phyloP scores from a whole-genome alignment of 2,329 filamentous ascomycete species.

The Colletotrichum scovillei region DNA sequence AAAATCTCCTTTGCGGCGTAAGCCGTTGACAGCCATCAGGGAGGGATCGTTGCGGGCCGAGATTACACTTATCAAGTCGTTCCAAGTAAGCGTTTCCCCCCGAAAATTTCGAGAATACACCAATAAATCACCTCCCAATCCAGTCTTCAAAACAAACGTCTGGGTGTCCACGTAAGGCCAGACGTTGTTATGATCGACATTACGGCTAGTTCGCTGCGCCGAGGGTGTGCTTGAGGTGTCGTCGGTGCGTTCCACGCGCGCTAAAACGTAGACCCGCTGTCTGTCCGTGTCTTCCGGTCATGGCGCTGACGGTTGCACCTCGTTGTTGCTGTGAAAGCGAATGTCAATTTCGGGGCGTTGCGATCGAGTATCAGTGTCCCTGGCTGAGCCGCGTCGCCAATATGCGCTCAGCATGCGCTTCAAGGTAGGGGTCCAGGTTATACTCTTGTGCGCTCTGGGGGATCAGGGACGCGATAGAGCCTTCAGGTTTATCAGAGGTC shows the following conservation, averaged over 20 bases:
- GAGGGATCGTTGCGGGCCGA: neutral
- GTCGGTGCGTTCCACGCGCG: constrained; percentile 6
- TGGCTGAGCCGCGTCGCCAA: neutral
- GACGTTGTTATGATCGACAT: neutral
- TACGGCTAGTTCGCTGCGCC: neutral
- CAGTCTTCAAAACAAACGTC: neutral
- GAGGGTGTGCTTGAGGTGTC: neutral
- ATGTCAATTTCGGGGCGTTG: neutral
- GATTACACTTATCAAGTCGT: neutral
- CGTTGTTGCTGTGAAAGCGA: neutral
- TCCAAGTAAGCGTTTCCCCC: neutral
- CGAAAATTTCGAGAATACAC: no score
- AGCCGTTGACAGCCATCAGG: neutral
- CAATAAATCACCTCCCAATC: neutral
- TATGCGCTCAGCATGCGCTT: neutral
- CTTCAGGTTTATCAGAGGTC: neutral
- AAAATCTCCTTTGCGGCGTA: neutral
- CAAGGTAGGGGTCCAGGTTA: constrained; percentile 1
- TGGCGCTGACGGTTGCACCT: neutral
- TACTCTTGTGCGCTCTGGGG: neutral
- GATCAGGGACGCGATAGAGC: neutral
- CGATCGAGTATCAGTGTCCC: no score
- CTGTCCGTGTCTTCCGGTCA: constrained; percentile 24
- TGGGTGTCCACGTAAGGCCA: neutral
- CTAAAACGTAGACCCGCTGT: constrained; percentile 18